A percentile compares a stretch with the other conserved stretches of the same genome.
These are phyloP conservation scores for Apocynum venetum DNA, from an alignment of 257 asterid genomes.

Conservation along the genomic window DNA sequence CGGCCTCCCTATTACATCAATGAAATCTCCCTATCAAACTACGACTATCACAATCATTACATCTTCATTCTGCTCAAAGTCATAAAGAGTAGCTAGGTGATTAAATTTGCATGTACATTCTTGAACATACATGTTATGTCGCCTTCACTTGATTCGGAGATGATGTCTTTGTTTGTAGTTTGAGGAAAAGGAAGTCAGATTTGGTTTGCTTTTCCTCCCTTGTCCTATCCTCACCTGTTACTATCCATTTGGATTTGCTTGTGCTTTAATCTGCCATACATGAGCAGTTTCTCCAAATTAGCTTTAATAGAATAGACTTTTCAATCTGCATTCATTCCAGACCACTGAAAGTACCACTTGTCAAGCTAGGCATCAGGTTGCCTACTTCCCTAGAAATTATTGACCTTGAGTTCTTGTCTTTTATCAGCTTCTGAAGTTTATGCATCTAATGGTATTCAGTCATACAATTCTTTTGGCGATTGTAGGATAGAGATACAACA, in stretches of 20 bases:
- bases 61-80: background rate
- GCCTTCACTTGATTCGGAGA: background rate
- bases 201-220: background rate
- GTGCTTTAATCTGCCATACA: background rate
- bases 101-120: background rate
- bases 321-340: background rate
- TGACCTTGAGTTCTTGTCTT: background rate
- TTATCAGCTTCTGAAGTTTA: background rate
- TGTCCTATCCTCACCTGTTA: background rate
- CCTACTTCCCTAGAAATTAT: background rate
- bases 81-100: background rate
- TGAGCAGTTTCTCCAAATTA: background rate
- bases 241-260: background rate
- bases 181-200: background rate
- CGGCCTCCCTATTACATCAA: no score
- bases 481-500: background rate
- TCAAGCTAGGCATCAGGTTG: background rate
- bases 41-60: no score
- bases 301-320: background rate
- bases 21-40: no score
- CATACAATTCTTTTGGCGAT: background rate
- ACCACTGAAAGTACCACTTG: background rate
- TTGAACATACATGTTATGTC: background rate
- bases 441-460: background rate
- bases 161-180: background rate